Conservation (phyloP, 139 green algal species). For the Chlorella sorokiniana region DNA sequence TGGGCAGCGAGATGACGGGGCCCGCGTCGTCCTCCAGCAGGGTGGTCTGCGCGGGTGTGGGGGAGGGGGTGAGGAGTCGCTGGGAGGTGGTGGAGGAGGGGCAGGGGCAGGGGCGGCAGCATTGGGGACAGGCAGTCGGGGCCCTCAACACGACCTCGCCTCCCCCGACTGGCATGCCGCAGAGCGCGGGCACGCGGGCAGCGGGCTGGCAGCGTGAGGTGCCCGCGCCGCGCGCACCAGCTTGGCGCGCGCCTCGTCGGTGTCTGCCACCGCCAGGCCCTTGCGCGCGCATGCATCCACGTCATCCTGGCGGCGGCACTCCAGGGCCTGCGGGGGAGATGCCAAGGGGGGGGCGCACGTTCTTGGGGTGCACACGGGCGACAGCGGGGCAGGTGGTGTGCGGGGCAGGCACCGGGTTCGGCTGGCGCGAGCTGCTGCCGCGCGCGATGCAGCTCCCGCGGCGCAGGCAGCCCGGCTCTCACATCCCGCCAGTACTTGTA, state of each 20-base stretch:
- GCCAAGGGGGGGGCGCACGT: neutral
- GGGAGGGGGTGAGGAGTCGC: neutral
- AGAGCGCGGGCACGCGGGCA: too few species aligned
- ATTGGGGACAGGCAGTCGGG: neutral
- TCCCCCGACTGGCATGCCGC: too few species aligned
- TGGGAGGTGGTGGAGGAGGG: neutral
- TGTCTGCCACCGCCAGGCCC: constrained; percentile 57
- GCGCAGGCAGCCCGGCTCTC: constrained; percentile 21
- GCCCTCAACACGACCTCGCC: neutral
- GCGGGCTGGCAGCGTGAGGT: neutral
- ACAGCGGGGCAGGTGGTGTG: too few species aligned
- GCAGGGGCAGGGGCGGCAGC: neutral
- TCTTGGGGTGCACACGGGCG: too few species aligned
- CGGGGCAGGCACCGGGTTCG: too few species aligned
- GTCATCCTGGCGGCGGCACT: constrained; percentile 60
- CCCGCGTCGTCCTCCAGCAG: constrained; percentile 27
- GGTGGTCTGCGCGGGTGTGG: constrained; percentile 1
- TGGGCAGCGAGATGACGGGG: neutral
- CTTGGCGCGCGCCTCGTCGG: constrained; percentile 43
- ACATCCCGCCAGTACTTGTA: constrained; percentile 88
- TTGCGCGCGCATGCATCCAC: constrained; percentile 46
- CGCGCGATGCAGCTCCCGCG: neutral
- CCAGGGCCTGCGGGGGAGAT: constrained; percentile 53
- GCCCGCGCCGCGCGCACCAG: constrained; percentile 40
- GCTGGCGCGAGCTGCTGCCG: neutral